Evolutionary conservation across 1,284 basidiomycete species (phyloP), one percentile per base, ranked within the genome.

Genomic region (Ganoderma sinense): DNA sequence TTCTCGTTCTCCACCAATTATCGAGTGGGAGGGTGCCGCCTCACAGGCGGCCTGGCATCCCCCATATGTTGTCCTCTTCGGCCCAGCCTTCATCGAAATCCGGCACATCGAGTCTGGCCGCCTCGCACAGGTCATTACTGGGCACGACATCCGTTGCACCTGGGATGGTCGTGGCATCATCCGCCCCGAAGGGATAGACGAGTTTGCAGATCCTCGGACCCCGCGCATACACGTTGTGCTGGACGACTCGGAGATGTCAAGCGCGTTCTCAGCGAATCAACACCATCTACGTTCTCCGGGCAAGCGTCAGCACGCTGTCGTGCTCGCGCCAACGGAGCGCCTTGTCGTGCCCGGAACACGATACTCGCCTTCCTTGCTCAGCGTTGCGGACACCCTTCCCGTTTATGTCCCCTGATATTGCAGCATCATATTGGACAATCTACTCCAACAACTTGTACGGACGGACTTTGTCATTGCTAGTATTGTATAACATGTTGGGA

Each of bases 1-100:
- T 0, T 93, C 90, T 73, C 91, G 94, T 51, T 80, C 85, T 36
- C 84, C 89, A 65, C 86, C 87, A 31, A 89, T 91, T 4, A 95
- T 98, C 75, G 97, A 98, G 79, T 99, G 97, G 96, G 97, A 99
- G 82, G 96, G 96, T 5, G 91, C 89, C 1, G 94, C 94, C 0
- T 92, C 94, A 75, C 91, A 89, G 45, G 94, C 96, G 23, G 95
- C 94, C 0, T 92, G 94, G 83, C 95, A 97, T 76, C 89, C 93
- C 62, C 95, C 96, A 0, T 97, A 96, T 76, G 86, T 99, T 61
- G 86, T 98, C 20, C 90, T 97, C 43, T 96, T 98, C 82, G 95
- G 97, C 78, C 85, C 89, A 13, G 90, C 94, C 51, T 98, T 98
- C 83, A 93, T 99, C 78, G 97, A 99, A 82, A 89, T 99, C 45